Percentiles rank a stretch among this genome's conserved stretches.
These are phyloP conservation scores for Podospora appendiculata DNA, from an alignment of 495 filamentous ascomycete species.

Conservation along the genomic window DNA sequence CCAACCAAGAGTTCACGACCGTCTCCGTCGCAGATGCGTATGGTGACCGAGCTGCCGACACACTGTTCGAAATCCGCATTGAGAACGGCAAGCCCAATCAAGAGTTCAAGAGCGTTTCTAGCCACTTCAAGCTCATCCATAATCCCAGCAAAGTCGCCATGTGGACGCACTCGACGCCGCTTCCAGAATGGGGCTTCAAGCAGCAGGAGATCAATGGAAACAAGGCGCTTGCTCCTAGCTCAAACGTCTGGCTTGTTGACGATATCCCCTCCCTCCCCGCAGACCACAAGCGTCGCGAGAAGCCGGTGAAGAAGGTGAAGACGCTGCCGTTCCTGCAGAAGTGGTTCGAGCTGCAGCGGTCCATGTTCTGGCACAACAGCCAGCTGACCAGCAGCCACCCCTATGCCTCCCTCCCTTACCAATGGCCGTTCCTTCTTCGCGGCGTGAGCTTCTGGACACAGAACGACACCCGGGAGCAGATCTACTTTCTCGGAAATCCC, in stretches of 20 bases:
- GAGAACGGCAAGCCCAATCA: slow-evolving; percentile 77
- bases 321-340: slow-evolving; percentile 81
- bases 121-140: slow-evolving; percentile 92
- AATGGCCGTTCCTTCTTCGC: slow-evolving; percentile 94
- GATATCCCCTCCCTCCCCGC: slow-evolving; percentile 72
- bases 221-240: slow-evolving; percentile 85
- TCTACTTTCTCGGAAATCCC: slow-evolving; percentile 97
- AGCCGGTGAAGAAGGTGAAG: slow-evolving; percentile 70
- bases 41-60: slow-evolving; percentile 78
- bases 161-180: slow-evolving; percentile 93
- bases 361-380: slow-evolving; percentile 99
- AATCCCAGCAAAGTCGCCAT: slow-evolving; percentile 90
- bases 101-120: slow-evolving; percentile 80
- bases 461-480: slow-evolving; percentile 91
- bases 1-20: slow-evolving; percentile 97
- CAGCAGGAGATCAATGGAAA: slow-evolving; percentile 99
- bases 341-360: slow-evolving; percentile 92
- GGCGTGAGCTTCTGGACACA: slow-evolving; percentile 99
- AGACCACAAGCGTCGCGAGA: slow-evolving; percentile 60
- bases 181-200: slow-evolving; percentile 94
- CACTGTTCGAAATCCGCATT: slow-evolving; percentile 85
- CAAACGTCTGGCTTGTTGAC: slow-evolving; percentile 92
- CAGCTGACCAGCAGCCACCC: slow-evolving; percentile 94
- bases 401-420: slow-evolving; percentile 88
- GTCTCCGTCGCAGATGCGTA: slow-evolving; percentile 63